A percentile compares a stretch with the other conserved stretches of the same genome.
Evolutionary conservation across 164 flowering plant genomes (phyloP).

Genomic region (Stephania japonica): DNA sequence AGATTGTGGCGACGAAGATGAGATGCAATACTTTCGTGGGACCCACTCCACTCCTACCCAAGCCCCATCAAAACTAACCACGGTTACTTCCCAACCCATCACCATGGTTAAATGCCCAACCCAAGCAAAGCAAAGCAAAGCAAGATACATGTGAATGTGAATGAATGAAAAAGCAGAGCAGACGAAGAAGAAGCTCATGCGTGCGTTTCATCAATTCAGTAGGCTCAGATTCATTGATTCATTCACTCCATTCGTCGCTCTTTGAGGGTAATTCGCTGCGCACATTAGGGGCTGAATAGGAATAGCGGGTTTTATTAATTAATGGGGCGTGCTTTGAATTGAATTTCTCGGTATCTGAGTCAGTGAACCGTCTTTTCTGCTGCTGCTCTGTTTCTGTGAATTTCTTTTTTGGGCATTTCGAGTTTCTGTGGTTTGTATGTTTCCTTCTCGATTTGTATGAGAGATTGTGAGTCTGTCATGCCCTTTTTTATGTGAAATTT

Average conservation of each 20-base stretch:
- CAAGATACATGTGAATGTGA: neutral
- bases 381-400: neutral
- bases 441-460: neutral
- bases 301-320: too few species aligned
- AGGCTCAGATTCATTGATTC: too few species aligned
- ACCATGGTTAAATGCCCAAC: neutral
- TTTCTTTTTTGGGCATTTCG: neutral
- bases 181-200: neutral
- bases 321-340: too few species aligned
- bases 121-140: neutral
- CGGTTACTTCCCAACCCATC: neutral
- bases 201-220: neutral
- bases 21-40: neutral
- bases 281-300: neutral
- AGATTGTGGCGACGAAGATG: neutral
- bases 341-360: neutral
- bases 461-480: neutral
- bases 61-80: neutral
- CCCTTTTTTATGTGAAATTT: neutral
- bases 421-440: neutral
- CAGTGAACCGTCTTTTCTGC: neutral
- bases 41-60: neutral
- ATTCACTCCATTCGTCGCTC: neutral
- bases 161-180: neutral
- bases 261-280: neutral